Base-by-base conservation (phyloP, 768 basidiomycete species). In the Boletus huronensis region DNA sequence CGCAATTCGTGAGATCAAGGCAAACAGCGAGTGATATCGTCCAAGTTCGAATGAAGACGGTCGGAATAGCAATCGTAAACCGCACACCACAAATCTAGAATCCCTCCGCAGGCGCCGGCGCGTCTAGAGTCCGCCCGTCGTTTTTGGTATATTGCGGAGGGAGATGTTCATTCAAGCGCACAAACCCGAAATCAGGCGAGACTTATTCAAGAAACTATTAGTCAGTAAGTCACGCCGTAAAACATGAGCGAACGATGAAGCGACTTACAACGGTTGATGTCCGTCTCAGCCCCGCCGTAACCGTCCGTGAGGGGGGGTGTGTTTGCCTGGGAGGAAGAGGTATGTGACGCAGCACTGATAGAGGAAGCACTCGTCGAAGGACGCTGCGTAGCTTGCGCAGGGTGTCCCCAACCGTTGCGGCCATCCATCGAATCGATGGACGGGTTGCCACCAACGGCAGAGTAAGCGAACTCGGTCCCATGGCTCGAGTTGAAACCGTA, bases 141-240 rank as follows among this genome's bases (percentile, higher is more conserved):
- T 70, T 64, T 57, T 86, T 85, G 74, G 74, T 78, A 77, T 84
- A 85, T 62, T 82, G 78, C 62, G 79, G 77, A 50, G 82, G 79
- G 53, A 88, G 71, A 65, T 89, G 85, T 69, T 88, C 88, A 71
- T 84, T 88, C 86, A 90, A 86, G 64, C 80, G 78, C 66, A 90
- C 87, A 74, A 83, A 90, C 57, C 86, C 89, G 76, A 88, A 90
- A 79, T 90, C 88, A 72, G 88, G 88, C 65, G 88, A 87, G 81
- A 86, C 88, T 65, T 70, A 52, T 70, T 70, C 63, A 70, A 65
- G 64, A 72, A 70, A 76, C 72, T 75, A 66, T 49, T 55, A 53
- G 75, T 80, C 74, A 79, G 76, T 78, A 77, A 75, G 71, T 65
- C 67, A 75, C 74, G 64, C 70, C 65, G 69, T 71, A 70, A 71